These are phyloP conservation scores for Ceratobasidium sp. DNA, from an alignment of 1,284 basidiomycete species.

Conservation along the genomic window DNA sequence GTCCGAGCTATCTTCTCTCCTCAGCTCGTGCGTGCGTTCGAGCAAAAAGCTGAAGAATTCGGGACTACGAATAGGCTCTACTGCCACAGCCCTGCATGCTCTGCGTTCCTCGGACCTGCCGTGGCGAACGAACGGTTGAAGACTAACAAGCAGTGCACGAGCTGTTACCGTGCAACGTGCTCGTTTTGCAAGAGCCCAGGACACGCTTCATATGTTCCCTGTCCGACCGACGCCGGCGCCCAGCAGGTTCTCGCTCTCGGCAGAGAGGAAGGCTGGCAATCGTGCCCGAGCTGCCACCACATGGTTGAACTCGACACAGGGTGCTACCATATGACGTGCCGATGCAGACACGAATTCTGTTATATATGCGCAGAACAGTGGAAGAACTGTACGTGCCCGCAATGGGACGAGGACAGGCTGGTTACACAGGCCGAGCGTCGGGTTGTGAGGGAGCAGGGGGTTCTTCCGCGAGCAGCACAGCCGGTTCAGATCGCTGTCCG, in stretches of 20 bases:
- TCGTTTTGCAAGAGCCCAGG: conserved; percentile 57
- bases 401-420: conserved; percentile 65
- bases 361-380: conserved; percentile 33
- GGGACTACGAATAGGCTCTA: conserved; percentile 58
- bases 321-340: conserved; percentile 39
- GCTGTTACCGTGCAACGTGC: conserved; percentile 58
- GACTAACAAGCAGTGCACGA: conserved; percentile 1
- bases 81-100: conserved; percentile 61
- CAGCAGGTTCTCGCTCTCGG: conserved; percentile 59
- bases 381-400: conserved; percentile 56
- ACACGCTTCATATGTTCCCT: conserved; percentile 53
- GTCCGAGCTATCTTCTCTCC: conserved; percentile 52
- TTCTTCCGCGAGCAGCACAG: conserved; percentile 4
- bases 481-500: conserved; percentile 46
- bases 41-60: conserved; percentile 55
- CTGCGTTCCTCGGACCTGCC: conserved; percentile 61
- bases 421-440: conserved; percentile 53
- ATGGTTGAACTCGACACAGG: conserved; percentile 31
- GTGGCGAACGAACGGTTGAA: not conserved
- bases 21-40: conserved; percentile 50
- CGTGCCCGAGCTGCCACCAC: conserved; percentile 34
- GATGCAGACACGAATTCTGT: conserved; percentile 32
- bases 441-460: conserved; percentile 55
- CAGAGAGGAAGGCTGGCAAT: conserved; percentile 35
- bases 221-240: conserved; percentile 52